Percentiles rank a stretch among this genome's conserved stretches.
These are phyloP conservation scores for Fusarium chlamydosporum DNA, from an alignment of 2,329 filamentous ascomycete species.

Conservation along the genomic window DNA sequence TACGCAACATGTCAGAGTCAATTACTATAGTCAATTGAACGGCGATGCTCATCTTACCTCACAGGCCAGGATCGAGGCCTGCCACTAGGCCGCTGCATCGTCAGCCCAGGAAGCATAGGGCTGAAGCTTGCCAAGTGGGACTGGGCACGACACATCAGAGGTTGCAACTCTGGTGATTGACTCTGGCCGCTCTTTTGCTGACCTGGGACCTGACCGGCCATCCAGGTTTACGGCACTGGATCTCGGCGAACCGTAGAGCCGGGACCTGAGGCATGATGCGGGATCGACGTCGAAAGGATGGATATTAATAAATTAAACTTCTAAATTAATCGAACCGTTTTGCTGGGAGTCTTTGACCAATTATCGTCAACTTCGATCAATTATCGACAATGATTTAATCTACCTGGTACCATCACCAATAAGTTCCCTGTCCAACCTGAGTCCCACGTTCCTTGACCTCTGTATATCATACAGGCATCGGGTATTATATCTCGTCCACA, in stretches of 20 bases:
- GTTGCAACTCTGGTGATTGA: constrained; percentile 10
- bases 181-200: constrained; percentile 7
- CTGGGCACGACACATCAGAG: constrained; percentile 24
- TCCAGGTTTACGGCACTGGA: neutral
- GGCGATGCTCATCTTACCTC: constrained; percentile 3
- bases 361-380: constrained; percentile 17
- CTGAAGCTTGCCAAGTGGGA: constrained; percentile 45
- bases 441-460: constrained; percentile 13
- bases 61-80: constrained; percentile 18
- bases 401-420: constrained; percentile 25
- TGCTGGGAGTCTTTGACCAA: constrained; percentile 28
- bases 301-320: constrained; percentile 3
- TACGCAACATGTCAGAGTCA: constrained; percentile 11
- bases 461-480: constrained; percentile 43
- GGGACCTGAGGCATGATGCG: constrained; percentile 36
- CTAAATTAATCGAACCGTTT: constrained; percentile 29
- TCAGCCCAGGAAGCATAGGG: constrained; percentile 41
- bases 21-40: neutral
- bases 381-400: constrained; percentile 26
- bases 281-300: constrained; percentile 36
- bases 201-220: neutral
- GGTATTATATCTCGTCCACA: constrained; percentile 45
- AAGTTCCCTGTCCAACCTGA: constrained; percentile 17
- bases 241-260: constrained; percentile 24
- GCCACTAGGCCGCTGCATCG: constrained; percentile 37